A percentile compares a stretch with the other conserved stretches of the same genome.
Conservation (phyloP, 495 filamentous ascomycete genomes). For the Xylaria sp. region DNA sequence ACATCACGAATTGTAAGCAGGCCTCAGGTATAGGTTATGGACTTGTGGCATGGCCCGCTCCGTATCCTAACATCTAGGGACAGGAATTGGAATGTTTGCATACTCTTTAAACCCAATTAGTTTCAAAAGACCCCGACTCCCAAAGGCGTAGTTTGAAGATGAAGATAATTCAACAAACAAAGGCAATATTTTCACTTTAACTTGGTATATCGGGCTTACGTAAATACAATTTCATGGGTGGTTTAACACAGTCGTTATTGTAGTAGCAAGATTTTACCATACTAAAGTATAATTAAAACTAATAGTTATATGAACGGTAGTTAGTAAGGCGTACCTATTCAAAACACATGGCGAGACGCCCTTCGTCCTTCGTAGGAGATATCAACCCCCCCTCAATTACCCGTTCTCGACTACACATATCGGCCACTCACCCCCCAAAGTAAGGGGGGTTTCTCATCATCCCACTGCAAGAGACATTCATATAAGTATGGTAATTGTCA, state of each 20-base stretch:
- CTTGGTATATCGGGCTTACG: background rate
- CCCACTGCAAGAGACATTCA: background rate
- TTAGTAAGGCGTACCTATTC: background rate
- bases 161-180: background rate
- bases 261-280: background rate
- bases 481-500: background rate
- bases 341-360: background rate
- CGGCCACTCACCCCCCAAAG: background rate
- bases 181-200: background rate
- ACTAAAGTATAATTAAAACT: background rate
- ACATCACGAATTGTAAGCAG: background rate
- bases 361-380: background rate
- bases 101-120: background rate
- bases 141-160: background rate
- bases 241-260: background rate
- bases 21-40: background rate
- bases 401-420: background rate
- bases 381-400: background rate
- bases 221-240: background rate
- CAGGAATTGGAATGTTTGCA: no score
- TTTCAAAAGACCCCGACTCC: background rate
- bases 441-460: background rate
- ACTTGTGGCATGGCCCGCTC: background rate
- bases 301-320: background rate
- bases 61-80: background rate